A percentile compares a stretch with the other conserved stretches of the same genome.
phyloP scores from a whole-genome alignment of 2,329 filamentous ascomycete species.

The Bipolaris zeicola region DNA sequence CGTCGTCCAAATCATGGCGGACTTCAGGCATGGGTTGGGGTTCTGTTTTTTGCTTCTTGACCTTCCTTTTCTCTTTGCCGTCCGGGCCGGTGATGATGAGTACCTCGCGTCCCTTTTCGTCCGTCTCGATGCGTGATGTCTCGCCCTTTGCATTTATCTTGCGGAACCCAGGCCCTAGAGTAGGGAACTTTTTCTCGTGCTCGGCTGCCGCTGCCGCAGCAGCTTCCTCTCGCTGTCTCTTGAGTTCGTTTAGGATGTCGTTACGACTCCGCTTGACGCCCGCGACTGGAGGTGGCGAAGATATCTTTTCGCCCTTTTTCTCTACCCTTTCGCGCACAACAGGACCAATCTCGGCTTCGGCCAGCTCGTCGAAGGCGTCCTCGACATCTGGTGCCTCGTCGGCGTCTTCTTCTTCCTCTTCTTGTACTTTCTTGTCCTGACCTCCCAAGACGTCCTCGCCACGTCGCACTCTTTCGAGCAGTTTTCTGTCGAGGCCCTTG shows the following conservation, averaged over 20 bases:
- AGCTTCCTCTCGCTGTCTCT: slow-evolving; percentile 58
- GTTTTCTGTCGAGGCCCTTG: slow-evolving; percentile 86
- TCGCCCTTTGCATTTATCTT: slow-evolving; percentile 57
- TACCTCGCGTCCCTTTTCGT: slow-evolving; percentile 62
- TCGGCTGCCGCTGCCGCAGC: slow-evolving; percentile 51
- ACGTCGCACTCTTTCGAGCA: slow-evolving; percentile 70
- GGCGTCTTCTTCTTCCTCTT: slow-evolving; percentile 26
- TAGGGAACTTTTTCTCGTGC: slow-evolving; percentile 49
- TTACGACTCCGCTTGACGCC: slow-evolving; percentile 61
- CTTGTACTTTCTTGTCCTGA: slow-evolving; percentile 44
- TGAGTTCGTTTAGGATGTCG: slow-evolving; percentile 65
- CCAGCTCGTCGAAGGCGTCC: slow-evolving; percentile 58
- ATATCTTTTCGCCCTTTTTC: slow-evolving; percentile 60
- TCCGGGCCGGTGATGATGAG: slow-evolving; percentile 64
- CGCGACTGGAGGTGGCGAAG: slow-evolving; percentile 48
- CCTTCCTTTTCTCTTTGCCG: slow-evolving; percentile 66
- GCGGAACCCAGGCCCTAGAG: slow-evolving; percentile 61
- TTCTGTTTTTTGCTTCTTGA: slow-evolving; percentile 57
- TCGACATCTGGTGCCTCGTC: slow-evolving; percentile 46
- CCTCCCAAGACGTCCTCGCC: slow-evolving; percentile 62
- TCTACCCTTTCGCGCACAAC: slow-evolving; percentile 63
- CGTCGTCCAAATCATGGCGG: slow-evolving; percentile 52
- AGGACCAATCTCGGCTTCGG: slow-evolving; percentile 71
- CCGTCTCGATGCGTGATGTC: slow-evolving; percentile 61
- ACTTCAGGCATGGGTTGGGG: slow-evolving; percentile 38